Evolutionary conservation across 2,329 filamentous ascomycete genomes (phyloP), one percentile per base, ranked within the genome.

Genomic region (Calonectria multiphialidica): DNA sequence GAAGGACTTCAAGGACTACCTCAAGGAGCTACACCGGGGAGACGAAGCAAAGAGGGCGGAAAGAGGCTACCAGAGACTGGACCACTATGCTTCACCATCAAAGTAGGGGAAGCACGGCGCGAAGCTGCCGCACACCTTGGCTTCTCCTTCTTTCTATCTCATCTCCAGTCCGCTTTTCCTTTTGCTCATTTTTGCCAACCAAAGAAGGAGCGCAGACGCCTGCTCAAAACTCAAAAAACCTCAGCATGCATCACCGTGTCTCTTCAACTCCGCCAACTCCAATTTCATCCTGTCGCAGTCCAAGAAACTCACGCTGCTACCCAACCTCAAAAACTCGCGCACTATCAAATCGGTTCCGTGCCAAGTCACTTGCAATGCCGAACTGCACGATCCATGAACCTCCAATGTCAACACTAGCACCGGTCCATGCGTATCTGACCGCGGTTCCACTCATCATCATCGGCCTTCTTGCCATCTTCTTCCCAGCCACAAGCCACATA

Each of bases 1-100:
- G 4, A 68, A 57, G 5, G 75, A 80, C 13, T 82, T 83, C 64
- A 81, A 80, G 70, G 25, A 73, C 9, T 82, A 82, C 50, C 62
- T 75, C 3, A 25, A 68, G 13, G 23, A 53, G 23, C 12, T 73
- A 15, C 73, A 75, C 37, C 35, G 35, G 13, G 72, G 63, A 15
- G 45, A 75, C 40, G 71, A 73, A 25, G 33, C 55, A 2, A 66
- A 66, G 28, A 57, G 71, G n/a, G 71, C 73, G 8, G 45, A 35
- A 23, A 30, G 33, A 3, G 21, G 21, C 18, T 21, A 10, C 1
- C 47, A 66, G 28, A 53, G 63, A n/a, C 7, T 53, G 2, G 63
- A 66, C 18, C 30, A 57, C 10, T 37, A 21, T n/a, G 21, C 50
- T 10, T 1, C 47, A 8, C 23, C 23, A 4, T 28, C 15, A 12